Percentiles rank a stretch among this genome's conserved stretches.
Conservation (phyloP, 371 early-diverging fungal genomes). For the Haplosporangium sp. region DNA sequence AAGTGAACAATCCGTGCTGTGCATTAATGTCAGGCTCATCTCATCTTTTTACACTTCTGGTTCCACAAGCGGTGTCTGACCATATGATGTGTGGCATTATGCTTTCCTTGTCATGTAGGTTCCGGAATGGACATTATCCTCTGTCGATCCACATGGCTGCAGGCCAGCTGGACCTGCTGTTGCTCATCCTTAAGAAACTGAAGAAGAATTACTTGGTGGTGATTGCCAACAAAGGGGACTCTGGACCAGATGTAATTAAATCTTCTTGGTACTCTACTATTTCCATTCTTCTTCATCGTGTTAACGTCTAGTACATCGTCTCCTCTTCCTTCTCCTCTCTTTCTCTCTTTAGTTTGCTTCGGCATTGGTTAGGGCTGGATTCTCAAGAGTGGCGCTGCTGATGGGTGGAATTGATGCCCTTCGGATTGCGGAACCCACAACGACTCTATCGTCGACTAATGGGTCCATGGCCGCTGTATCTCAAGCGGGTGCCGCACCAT, state of each 20-base stretch:
- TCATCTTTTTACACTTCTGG: slow-evolving; percentile 1
- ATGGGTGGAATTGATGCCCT: slow-evolving; percentile 71
- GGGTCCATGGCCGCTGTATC: background rate
- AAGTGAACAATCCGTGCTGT: too few relatives aligned
- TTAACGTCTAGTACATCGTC: background rate
- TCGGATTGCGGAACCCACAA: slow-evolving; percentile 26
- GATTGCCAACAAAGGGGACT: slow-evolving; percentile 59
- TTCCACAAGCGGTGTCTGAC: too few relatives aligned
- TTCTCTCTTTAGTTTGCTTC: slow-evolving; percentile 60
- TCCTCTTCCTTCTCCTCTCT: background rate
- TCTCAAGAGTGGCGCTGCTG: slow-evolving; percentile 64
- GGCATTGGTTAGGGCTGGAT: slow-evolving; percentile 60
- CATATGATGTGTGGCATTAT: too few relatives aligned
- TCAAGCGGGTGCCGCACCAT: background rate
- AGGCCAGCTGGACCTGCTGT: slow-evolving; percentile 59
- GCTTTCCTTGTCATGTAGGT: slow-evolving; percentile 52
- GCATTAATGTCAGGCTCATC: too few relatives aligned
- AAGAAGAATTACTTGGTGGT: slow-evolving; percentile 71
- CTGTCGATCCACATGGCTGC: slow-evolving; percentile 67
- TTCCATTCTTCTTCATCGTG: background rate
- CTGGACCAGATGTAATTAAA: slow-evolving; percentile 65
- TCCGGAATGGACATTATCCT: slow-evolving; percentile 67
- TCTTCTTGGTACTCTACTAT: background rate
- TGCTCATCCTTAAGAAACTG: slow-evolving; percentile 62
- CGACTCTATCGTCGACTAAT: background rate